A percentile compares a stretch with the other conserved stretches of the same genome.
Evolutionary conservation across 2,329 filamentous ascomycete genomes (phyloP).

Genomic region (Ophiostoma triangulosporum): DNA sequence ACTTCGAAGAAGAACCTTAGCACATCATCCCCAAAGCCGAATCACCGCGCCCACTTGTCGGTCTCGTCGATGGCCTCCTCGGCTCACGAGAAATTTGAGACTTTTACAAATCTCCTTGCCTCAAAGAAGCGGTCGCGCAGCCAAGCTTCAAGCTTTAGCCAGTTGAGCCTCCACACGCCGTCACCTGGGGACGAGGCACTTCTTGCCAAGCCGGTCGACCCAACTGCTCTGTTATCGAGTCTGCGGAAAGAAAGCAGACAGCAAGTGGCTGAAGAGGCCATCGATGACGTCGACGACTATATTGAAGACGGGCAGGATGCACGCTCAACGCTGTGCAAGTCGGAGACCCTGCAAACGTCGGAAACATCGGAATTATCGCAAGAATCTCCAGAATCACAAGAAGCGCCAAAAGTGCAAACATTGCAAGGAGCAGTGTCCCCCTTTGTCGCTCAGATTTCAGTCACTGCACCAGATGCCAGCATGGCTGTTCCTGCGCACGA

Average conservation of each 20-base stretch:
- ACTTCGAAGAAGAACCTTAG: conserved; percentile 25
- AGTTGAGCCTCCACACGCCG: conserved; percentile 8
- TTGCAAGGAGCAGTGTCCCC: neutral
- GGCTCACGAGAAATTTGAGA: conserved; percentile 30
- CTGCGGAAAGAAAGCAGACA: neutral
- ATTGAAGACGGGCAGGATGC: conserved; percentile 10
- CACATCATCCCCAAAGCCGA: conserved; percentile 17
- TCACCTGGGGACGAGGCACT: neutral
- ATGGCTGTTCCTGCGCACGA: conserved; percentile 9
- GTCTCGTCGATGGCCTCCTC: conserved; percentile 18
- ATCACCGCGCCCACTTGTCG: conserved; percentile 34
- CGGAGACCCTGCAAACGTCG: neutral
- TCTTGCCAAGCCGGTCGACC: neutral
- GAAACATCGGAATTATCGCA: no score
- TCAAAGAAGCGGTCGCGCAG: conserved; percentile 23
- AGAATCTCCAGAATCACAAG: no score
- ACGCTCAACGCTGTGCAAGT: conserved; percentile 1
- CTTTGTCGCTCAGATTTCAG: conserved; percentile 6
- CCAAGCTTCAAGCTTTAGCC: conserved; percentile 27
- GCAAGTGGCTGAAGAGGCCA: conserved; percentile 8
- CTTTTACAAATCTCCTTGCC: conserved; percentile 8
- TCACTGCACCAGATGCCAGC: conserved; percentile 10
- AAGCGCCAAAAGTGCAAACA: no score
- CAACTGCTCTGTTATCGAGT: neutral
- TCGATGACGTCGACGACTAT: conserved; percentile 13